Base-by-base conservation (phyloP, 345 rosid species). In the Abelmoschus esculentus region DNA sequence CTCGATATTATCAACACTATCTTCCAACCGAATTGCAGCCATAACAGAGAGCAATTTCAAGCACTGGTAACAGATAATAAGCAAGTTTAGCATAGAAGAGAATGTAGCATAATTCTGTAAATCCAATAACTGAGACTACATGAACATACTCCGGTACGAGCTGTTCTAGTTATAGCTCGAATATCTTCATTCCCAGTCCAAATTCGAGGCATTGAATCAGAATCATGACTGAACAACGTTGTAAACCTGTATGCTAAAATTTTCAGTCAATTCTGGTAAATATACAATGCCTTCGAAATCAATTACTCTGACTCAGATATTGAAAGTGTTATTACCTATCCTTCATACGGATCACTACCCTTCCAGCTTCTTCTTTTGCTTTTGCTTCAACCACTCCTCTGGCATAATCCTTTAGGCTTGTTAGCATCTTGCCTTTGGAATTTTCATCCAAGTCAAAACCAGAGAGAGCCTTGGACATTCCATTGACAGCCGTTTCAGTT, bases 141-240 rank as follows among this genome's bases (percentile, higher is more conserved):
- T 11, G 66, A 54, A 72, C 91, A 69, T 90, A 96, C 99, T 3
- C 88, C 86, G 60, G 90, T 86, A 72, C 97, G 95, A 78, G 98
- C 97, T 75, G 82, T 73, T 83, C 87, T 92, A 26, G 97, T 96
- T 69, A 96, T 96, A 44, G 92, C 91, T 75, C 95, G 86, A 80
- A 96, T 89, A 75, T 96, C 98, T 84, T 96, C 99, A 47, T 90
- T 96, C 78, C 99, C 98, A 5, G 90, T 92, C 99, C 99, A 96
- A 72, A 96, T 83, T 54, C 99, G 92, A 12, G 99, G 96, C 95
- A 96, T 90, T 70, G 99, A 96, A 72, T 96, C 99, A 70, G 96
- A 75, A 82, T 92, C 99, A 75, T 86, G 97, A 83, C 93, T 87
- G 65, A 96, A 92, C 74, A 96, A 77, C 73, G 79, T 84, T 58